Conservation (phyloP, 371 early-diverging fungal genomes). For the Mucor ambiguus region DNA sequence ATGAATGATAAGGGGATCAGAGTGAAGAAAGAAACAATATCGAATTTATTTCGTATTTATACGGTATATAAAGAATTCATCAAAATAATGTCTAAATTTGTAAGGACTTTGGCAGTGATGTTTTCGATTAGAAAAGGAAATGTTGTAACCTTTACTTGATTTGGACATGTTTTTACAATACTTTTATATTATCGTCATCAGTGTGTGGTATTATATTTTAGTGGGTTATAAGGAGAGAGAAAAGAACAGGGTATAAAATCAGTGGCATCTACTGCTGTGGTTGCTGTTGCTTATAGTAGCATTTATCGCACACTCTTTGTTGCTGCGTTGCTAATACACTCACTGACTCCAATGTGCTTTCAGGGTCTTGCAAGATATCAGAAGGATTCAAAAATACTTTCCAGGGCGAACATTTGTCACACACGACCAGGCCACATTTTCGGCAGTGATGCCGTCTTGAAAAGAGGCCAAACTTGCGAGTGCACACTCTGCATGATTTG, state of each 20-base stretch:
- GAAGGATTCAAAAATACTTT: slow-evolving; percentile 49
- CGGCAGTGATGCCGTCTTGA: slow-evolving; percentile 80
- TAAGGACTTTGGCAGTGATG: slow-evolving; percentile 4
- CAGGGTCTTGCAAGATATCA: slow-evolving; percentile 51
- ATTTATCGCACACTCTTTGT: slow-evolving; percentile 56
- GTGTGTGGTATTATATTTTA: neutral
- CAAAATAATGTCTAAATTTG: slow-evolving; percentile 17
- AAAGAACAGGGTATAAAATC: slow-evolving; percentile 2
- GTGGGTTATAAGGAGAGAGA: neutral
- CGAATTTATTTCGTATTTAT: slow-evolving; percentile 3
- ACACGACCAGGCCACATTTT: slow-evolving; percentile 77
- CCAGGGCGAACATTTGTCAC: slow-evolving; percentile 66
- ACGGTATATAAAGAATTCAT: neutral
- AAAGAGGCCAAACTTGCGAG: slow-evolving; percentile 57
- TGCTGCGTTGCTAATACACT: slow-evolving; percentile 32
- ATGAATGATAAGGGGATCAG: neutral
- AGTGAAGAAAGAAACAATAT: neutral
- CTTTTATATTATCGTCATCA: neutral
- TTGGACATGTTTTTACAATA: neutral
- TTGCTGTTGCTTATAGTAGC: slow-evolving; percentile 24
- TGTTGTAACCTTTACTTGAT: neutral
- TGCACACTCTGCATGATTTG: slow-evolving; percentile 61
- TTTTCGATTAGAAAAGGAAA: neutral
- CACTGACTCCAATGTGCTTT: slow-evolving; percentile 21
- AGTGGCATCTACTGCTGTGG: neutral